Evolutionary conservation across 768 basidiomycete species (phyloP).

Genomic region (Leccinum truebloodii): DNA sequence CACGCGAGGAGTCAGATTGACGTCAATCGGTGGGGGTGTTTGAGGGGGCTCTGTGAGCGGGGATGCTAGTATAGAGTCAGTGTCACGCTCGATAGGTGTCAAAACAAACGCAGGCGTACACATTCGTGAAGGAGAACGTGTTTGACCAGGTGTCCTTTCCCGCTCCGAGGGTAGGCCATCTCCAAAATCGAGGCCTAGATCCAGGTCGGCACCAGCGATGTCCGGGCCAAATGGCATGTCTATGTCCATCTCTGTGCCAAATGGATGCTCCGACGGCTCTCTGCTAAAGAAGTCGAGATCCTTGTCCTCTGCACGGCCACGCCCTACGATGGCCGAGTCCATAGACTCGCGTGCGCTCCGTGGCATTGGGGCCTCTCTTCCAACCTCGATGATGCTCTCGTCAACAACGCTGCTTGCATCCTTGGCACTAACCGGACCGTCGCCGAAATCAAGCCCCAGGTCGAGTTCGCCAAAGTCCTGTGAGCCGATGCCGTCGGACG

Average conservation of each 20-base stretch:
- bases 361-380: conserved; percentile 63
- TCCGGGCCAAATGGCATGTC: conserved; percentile 54
- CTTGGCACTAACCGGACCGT: conserved; percentile 42
- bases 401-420: conserved; percentile 51
- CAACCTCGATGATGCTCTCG: conserved; percentile 71
- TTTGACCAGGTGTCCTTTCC: conserved; percentile 58
- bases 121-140: conserved; percentile 63
- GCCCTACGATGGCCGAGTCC: conserved; percentile 59
- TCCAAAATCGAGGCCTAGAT: conserved; percentile 72
- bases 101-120: conserved; percentile 50
- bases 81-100: conserved; percentile 1
- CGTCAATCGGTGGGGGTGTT: conserved; percentile 71
- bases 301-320: conserved; percentile 42
- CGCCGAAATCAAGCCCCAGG: conserved; percentile 77
- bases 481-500: conserved; percentile 81
- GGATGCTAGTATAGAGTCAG: conserved; percentile 51
- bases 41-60: conserved; percentile 73
- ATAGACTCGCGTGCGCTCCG: conserved; percentile 55
- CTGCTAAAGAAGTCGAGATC: conserved; percentile 70
- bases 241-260: conserved; percentile 52
- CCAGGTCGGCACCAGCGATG: conserved; percentile 56
- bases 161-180: conserved; percentile 49
- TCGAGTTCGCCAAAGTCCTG: conserved; percentile 76
- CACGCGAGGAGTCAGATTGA: conserved; percentile 49
- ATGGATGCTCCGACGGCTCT: conserved; percentile 66